Evolutionary conservation across 2,329 filamentous ascomycete genomes (phyloP).

Genomic region (Blastomyces parvus): DNA sequence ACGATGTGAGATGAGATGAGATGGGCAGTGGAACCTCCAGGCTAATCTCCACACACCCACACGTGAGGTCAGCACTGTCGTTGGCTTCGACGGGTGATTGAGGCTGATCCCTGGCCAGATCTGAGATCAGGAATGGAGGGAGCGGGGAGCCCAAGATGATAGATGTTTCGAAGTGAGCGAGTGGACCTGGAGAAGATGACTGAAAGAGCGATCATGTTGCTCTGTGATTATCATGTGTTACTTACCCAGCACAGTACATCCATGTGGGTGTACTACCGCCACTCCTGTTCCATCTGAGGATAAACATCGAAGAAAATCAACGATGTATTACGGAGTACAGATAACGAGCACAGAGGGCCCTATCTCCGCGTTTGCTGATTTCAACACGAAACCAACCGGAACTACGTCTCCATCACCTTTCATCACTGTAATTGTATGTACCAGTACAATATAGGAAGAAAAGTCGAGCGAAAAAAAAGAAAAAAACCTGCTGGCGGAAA

Average conservation of each 20-base stretch:
- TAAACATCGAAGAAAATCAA: neutral
- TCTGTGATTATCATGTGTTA: neutral
- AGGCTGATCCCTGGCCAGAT: neutral
- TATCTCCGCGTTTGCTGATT: neutral
- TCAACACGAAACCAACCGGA: neutral
- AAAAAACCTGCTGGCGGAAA: neutral
- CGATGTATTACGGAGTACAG: neutral
- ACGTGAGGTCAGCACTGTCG: neutral
- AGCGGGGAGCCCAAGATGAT: neutral
- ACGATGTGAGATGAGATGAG: neutral
- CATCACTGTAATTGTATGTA: neutral
- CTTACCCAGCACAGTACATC: neutral
- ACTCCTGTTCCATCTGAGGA: neutral
- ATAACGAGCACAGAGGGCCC: neutral
- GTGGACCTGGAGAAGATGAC: neutral
- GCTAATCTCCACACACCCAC: neutral
- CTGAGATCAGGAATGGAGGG: neutral
- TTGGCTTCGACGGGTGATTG: neutral
- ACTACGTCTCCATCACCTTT: neutral
- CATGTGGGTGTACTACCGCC: neutral
- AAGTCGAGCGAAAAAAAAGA: too few relatives aligned
- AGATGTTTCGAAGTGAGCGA: neutral
- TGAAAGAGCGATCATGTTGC: neutral
- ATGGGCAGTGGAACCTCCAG: neutral
- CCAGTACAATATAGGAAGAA: neutral